These are phyloP conservation scores for Epichloe typhina DNA, from an alignment of 2,329 filamentous ascomycete genomes.

Conservation along the genomic window DNA sequence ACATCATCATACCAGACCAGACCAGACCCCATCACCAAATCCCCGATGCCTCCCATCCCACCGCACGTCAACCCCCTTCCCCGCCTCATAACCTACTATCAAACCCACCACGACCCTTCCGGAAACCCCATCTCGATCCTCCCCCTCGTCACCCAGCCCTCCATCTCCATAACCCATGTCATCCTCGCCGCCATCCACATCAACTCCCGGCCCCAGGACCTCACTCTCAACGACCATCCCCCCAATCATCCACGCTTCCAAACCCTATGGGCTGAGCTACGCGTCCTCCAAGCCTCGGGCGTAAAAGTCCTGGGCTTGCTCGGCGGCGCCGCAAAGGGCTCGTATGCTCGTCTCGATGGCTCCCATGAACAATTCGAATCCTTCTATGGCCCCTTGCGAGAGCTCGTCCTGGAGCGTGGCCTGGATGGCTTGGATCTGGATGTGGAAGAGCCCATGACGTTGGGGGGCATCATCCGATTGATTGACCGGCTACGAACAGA, in stretches of 20 bases:
- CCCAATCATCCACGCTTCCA: constrained; percentile 55
- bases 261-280: constrained; percentile 67
- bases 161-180: constrained; percentile 56
- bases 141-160: constrained; percentile 33
- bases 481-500: constrained; percentile 56
- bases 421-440: constrained; percentile 66
- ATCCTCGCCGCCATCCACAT: constrained; percentile 81
- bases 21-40: constrained; percentile 15
- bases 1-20: not conserved
- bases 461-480: constrained; percentile 50
- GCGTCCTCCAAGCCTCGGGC: constrained; percentile 55
- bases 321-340: constrained; percentile 70
- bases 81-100: constrained; percentile 39
- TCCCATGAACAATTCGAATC: constrained; percentile 49
- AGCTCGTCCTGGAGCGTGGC: constrained; percentile 45
- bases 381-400: constrained; percentile 57
- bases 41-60: constrained; percentile 20
- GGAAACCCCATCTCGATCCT: constrained; percentile 38
- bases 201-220: constrained; percentile 49
- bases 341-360: constrained; percentile 47
- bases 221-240: constrained; percentile 71
- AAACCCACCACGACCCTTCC: constrained; percentile 36
- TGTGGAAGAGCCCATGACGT: constrained; percentile 63
- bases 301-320: constrained; percentile 78
- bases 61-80: constrained; percentile 20